These are phyloP conservation scores for Chaetomium sp. DNA, from an alignment of 2,329 filamentous ascomycete genomes.

Conservation along the genomic window DNA sequence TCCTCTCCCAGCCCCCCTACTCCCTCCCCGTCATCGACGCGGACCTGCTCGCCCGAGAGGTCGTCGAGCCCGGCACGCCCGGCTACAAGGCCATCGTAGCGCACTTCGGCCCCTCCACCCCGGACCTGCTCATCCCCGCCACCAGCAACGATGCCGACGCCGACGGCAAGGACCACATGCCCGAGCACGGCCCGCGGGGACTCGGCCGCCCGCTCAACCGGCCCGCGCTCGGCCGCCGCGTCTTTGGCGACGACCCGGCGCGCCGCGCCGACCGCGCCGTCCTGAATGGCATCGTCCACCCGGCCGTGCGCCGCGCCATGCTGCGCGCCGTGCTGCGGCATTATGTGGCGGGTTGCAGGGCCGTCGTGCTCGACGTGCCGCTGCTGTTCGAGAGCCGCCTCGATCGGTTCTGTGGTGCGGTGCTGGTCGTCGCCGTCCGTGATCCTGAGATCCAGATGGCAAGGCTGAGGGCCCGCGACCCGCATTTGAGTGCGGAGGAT, in stretches of 20 bases:
- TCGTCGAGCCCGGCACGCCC: conserved; percentile 86
- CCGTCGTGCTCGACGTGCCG: conserved; percentile 89
- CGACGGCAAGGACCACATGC: conserved; percentile 48
- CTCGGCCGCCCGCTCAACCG: conserved; percentile 79
- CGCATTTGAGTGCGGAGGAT: conserved; percentile 79
- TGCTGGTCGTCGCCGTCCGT: conserved; percentile 82
- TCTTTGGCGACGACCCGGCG: conserved; percentile 80
- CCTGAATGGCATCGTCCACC: conserved; percentile 90
- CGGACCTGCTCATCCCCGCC: conserved; percentile 73
- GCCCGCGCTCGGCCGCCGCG: conserved; percentile 77
- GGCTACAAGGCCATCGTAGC: conserved; percentile 82
- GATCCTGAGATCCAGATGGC: conserved; percentile 82
- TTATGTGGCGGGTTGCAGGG: conserved; percentile 79
- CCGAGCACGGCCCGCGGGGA: conserved; percentile 57
- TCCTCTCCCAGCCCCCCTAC: conserved; percentile 80
- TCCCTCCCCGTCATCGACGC: conserved; percentile 90
- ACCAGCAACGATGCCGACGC: too few species aligned
- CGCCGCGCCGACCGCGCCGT: conserved; percentile 70
- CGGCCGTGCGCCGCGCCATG: conserved; percentile 82
- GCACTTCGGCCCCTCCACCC: conserved; percentile 80
- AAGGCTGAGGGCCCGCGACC: conserved; percentile 72
- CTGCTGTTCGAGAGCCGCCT: conserved; percentile 87
- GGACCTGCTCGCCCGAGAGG: conserved; percentile 86
- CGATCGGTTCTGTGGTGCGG: conserved; percentile 81
- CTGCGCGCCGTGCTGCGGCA: conserved; percentile 70